Conservation (phyloP, 148 eudicot species). For the Bassia scoparia region DNA sequence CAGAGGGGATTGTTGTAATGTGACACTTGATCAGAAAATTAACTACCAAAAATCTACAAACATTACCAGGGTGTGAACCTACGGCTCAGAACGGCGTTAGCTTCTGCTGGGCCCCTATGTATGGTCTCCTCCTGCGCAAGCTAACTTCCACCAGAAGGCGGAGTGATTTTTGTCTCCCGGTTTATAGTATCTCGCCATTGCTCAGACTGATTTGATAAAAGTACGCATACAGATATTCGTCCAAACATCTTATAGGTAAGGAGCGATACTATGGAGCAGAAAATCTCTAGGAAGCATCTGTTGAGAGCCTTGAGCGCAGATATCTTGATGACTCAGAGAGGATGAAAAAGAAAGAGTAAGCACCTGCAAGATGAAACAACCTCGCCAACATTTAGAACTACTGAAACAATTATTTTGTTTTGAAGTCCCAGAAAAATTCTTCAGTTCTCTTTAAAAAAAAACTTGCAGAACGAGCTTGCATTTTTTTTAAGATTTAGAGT, state of each 20-base stretch:
- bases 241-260: slow-evolving; percentile 73
- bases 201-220: no score
- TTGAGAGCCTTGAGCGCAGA: slow-evolving; percentile 67
- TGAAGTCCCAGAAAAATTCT: slow-evolving; percentile 9
- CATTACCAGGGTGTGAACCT: neutral
- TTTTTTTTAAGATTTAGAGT: slow-evolving; percentile 24
- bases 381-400: slow-evolving; percentile 41
- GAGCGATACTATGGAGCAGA: slow-evolving; percentile 64
- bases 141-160: slow-evolving; percentile 32
- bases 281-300: slow-evolving; percentile 83
- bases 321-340: slow-evolving; percentile 55
- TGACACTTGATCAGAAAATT: slow-evolving; percentile 7
- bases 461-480: slow-evolving; percentile 10
- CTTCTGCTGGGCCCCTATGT: neutral
- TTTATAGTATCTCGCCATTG: slow-evolving; percentile 30
- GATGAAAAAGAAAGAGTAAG: slow-evolving; percentile 46
- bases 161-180: slow-evolving; percentile 29
- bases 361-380: slow-evolving; percentile 47
- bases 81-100: neutral
- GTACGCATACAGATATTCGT: slow-evolving; percentile 51
- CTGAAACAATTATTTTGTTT: slow-evolving; percentile 39
- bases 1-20: neutral
- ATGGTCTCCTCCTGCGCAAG: neutral
- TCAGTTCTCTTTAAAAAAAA: slow-evolving; percentile 17
- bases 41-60: slow-evolving; percentile 15